phyloP scores from a whole-genome alignment of 805 yeast species.

The Candida wancherniae region DNA sequence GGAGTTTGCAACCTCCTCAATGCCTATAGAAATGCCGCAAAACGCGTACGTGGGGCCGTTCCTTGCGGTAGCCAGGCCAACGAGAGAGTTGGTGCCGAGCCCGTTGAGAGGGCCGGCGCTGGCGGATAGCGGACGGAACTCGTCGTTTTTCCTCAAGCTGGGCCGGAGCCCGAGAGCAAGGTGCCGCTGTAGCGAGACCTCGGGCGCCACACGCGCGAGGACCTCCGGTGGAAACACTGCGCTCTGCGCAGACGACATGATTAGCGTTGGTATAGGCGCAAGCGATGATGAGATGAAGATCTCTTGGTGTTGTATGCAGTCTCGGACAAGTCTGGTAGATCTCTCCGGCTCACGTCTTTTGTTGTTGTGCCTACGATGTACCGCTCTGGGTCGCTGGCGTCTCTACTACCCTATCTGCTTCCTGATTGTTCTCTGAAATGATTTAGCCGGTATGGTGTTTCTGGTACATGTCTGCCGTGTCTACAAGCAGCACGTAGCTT shows the following conservation, averaged over 20 bases:
- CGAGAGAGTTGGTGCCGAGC: slow-evolving; percentile 28
- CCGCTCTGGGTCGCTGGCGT: no score
- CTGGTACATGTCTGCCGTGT: no score
- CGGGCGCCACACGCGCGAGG: slow-evolving; percentile 81
- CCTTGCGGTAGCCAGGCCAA: slow-evolving; percentile 68
- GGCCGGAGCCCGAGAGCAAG: slow-evolving; percentile 74
- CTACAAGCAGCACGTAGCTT: no score
- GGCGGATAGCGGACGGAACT: slow-evolving; percentile 54
- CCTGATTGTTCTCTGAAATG: no score
- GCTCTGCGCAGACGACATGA: slow-evolving; percentile 9
- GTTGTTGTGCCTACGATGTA: no score
- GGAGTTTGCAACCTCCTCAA: slow-evolving; percentile 48
- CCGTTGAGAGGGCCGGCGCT: slow-evolving; percentile 35
- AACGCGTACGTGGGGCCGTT: slow-evolving; percentile 71
- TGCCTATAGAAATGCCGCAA: slow-evolving; percentile 65
- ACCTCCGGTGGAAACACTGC: slow-evolving; percentile 76
- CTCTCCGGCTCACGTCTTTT: no score
- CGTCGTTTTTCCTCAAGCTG: slow-evolving; percentile 61
- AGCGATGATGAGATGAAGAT: no score
- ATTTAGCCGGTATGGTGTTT: no score
- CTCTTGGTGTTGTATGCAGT: no score
- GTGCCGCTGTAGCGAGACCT: slow-evolving; percentile 74
- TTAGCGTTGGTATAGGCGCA: no score
- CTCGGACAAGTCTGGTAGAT: no score
- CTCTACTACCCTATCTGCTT: no score